Evolutionary conservation across 805 yeast species (phyloP).

Genomic region (Yarrowia osloensis): DNA sequence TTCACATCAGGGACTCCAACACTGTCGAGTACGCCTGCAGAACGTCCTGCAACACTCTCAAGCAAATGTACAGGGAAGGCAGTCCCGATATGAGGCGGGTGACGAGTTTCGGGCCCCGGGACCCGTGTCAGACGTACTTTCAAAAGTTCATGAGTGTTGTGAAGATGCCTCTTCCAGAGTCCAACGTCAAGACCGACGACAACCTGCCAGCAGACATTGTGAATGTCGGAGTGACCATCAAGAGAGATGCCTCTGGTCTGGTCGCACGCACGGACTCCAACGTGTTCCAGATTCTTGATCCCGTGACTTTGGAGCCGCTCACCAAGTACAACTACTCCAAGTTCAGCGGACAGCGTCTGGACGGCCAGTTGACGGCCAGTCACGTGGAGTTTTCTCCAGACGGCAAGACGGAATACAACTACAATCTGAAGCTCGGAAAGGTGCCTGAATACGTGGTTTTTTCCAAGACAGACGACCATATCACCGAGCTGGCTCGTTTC

Average conservation of each 20-base stretch:
- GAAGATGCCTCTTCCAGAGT: background rate
- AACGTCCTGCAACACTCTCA: background rate
- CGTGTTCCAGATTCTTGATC: constrained; percentile 5
- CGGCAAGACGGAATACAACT: constrained; percentile 21
- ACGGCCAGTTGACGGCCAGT: constrained; percentile 8
- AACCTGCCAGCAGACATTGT: background rate
- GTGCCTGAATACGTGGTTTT: constrained; percentile 7
- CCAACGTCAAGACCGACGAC: constrained; percentile 1
- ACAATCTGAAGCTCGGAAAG: background rate
- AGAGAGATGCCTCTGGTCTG: background rate
- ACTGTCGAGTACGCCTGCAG: background rate
- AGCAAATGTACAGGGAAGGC: background rate
- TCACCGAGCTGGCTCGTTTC: constrained; percentile 4
- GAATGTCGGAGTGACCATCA: constrained; percentile 18
- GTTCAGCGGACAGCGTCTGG: background rate
- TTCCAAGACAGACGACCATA: background rate
- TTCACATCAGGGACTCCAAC: background rate
- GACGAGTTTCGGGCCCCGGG: constrained; percentile 9
- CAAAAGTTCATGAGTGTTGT: constrained; percentile 2
- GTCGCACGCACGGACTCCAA: constrained; percentile 5
- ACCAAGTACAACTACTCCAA: constrained; percentile 2
- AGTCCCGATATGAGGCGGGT: background rate
- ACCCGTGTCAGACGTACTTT: constrained; percentile 15
- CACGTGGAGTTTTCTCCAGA: constrained; percentile 9
- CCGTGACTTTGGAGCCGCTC: constrained; percentile 12